Conservation (phyloP, 495 filamentous ascomycete genomes). For the Sabuloglossum arenarium region DNA sequence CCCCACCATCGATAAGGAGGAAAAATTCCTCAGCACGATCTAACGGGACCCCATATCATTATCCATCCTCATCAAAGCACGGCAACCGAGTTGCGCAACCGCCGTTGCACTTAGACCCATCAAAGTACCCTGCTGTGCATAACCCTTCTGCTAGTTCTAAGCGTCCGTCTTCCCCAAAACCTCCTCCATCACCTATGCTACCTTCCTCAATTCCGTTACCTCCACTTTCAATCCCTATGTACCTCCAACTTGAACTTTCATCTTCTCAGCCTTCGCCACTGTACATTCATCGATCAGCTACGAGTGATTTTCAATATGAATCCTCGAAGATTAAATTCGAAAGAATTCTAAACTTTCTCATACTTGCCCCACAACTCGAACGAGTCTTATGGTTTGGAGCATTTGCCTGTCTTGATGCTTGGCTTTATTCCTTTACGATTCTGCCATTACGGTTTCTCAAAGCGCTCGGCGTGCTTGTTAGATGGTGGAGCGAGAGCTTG, state of each 20-base stretch:
- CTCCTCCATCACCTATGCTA: conserved; percentile 38
- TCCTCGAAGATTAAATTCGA: conserved; percentile 93
- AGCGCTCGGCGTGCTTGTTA: conserved; percentile 50
- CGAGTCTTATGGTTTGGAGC: conserved; percentile 69
- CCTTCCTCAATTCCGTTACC: conserved; percentile 55
- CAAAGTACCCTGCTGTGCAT: conserved; percentile 13
- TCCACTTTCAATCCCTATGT: conserved; percentile 69
- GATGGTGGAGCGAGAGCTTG: conserved; percentile 48
- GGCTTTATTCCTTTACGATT: conserved; percentile 91
- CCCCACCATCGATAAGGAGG: conserved; percentile 16
- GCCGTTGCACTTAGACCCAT: conserved; percentile 22
- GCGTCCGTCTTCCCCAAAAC: conserved; percentile 2
- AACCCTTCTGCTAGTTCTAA: not conserved
- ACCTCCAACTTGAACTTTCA: conserved; percentile 73
- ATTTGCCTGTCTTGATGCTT: conserved; percentile 84
- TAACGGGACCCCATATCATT: not conserved
- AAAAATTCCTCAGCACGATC: conserved; percentile 15
- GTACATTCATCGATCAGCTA: conserved; percentile 60
- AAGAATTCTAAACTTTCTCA: conserved; percentile 71
- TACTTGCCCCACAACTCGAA: conserved; percentile 68
- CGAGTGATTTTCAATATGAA: conserved; percentile 73
- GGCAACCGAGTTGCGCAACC: conserved; percentile 8
- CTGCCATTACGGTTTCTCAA: conserved; percentile 78
- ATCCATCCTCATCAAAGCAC: conserved; percentile 6
- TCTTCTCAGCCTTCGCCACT: conserved; percentile 63